Evolutionary conservation across 139 green algal genomes (phyloP), one percentile per base, ranked within the genome.

Genomic region (Tetradesmus lagerheimii): DNA sequence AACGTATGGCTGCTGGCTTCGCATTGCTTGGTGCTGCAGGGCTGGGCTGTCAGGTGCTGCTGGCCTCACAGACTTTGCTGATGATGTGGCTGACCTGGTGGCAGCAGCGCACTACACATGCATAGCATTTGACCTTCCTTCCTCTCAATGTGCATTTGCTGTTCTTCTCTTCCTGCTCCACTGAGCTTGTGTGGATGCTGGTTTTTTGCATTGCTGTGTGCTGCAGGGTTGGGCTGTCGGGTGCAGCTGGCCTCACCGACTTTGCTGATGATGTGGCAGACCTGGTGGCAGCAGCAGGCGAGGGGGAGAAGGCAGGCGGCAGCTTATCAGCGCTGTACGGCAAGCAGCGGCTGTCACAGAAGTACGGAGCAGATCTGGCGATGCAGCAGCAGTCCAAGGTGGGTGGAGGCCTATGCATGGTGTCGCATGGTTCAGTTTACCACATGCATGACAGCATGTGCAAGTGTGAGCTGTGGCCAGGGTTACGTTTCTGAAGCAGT

Each of bases 211-310:
- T n/a, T 53, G 37, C 37, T 31, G 12, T 16, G 43, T 35, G 14
- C 79, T 31, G 31, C 62, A 86, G 87, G 47, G 87, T 78, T 45
- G 87, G 87, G 29, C 80, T 91, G 77, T 91, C 87, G 0, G 77
- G 87, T 45, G 53, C 39, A 37, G 53, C 39, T 45, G 39, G 62
- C 9, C 83, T 99, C 83, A 96, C 98, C 78, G 98, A 99, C 94
- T 99, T 99, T 93, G 95, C 95, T 3, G 97, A 99, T 88, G 98
- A 99, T 82, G 95, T 99, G 77, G 96, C 93, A 0, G 98, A 97
- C 93, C 85, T 99, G 35, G 93, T 98, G 64, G 93, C 85, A 35
- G 74, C 43, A 89, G 38, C 47, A 29, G 85, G 74, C 5, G 77
- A 74, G 34, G 85, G 31, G 34, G 86, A 83, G 57, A 94, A 76